phyloP scores from a whole-genome alignment of 768 basidiomycete genomes.

The Podaxis carcinomalis region DNA sequence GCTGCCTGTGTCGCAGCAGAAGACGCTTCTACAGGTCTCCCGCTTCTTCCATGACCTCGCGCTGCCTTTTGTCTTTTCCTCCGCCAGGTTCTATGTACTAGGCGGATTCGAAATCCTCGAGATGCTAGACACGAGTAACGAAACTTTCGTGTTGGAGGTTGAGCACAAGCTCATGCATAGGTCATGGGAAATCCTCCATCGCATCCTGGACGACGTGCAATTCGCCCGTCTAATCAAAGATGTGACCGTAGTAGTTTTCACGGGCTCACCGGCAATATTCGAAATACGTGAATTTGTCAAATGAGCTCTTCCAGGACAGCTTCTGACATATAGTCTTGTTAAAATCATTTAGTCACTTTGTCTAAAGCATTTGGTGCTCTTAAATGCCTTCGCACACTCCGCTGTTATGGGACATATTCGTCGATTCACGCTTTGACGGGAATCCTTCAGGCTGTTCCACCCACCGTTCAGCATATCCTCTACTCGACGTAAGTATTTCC shows the following conservation, averaged over 20 bases:
- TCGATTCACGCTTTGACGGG: constrained; percentile 22
- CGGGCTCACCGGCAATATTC: constrained; percentile 30
- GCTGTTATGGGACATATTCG: constrained; percentile 30
- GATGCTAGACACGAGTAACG: constrained; percentile 27
- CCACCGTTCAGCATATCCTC: constrained; percentile 17
- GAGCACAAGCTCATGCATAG: constrained; percentile 27
- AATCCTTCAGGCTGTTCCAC: constrained; percentile 26
- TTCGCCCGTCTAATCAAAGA: constrained; percentile 32
- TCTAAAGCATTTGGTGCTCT: constrained; percentile 27
- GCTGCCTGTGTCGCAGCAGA: constrained; percentile 23
- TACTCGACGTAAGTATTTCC: constrained; percentile 3
- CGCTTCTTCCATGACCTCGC: constrained; percentile 33
- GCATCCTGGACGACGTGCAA: constrained; percentile 26
- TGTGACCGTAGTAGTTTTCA: constrained; percentile 31
- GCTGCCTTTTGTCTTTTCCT: constrained; percentile 27
- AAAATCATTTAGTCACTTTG: constrained; percentile 24
- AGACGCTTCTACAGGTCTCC: constrained; percentile 28
- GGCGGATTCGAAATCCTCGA: constrained; percentile 20
- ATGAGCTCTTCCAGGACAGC: constrained; percentile 1
- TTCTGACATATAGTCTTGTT: neutral
- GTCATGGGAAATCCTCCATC: constrained; percentile 36
- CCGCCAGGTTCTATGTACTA: constrained; percentile 34
- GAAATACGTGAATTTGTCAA: constrained; percentile 26
- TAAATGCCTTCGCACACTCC: constrained; percentile 30
- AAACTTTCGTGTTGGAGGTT: constrained; percentile 23